Percentiles rank a stretch among this genome's conserved stretches.
These are phyloP conservation scores for Cubamyces sp. DNA, from an alignment of 768 basidiomycete species.

Conservation along the genomic window DNA sequence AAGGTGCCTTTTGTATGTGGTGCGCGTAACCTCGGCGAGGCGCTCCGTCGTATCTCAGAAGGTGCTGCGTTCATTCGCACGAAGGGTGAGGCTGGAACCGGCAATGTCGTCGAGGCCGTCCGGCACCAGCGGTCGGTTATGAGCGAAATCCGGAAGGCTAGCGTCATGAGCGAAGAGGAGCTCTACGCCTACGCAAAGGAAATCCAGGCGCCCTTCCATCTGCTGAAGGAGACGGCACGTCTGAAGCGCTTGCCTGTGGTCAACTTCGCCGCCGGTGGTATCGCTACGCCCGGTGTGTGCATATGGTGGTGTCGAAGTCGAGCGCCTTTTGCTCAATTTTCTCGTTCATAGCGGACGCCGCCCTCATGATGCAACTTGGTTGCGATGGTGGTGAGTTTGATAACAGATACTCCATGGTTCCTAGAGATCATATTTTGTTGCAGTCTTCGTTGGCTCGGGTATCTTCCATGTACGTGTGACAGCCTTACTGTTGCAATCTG, in stretches of 20 bases:
- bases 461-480: slow-evolving; percentile 82
- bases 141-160: slow-evolving; percentile 82
- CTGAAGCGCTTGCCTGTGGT: slow-evolving; percentile 93
- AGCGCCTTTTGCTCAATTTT: slow-evolving; percentile 2
- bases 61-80: slow-evolving; percentile 99
- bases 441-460: slow-evolving; percentile 97
- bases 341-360: slow-evolving; percentile 76
- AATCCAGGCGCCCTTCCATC: slow-evolving; percentile 90
- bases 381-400: slow-evolving; percentile 84
- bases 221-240: slow-evolving; percentile 94
- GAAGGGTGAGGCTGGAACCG: slow-evolving; percentile 91
- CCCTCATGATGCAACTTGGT: slow-evolving; percentile 98
- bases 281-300: slow-evolving; percentile 80
- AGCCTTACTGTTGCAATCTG: slow-evolving; percentile 1
- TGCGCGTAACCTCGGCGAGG: slow-evolving; percentile 93
- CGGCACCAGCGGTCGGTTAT: slow-evolving; percentile 86
- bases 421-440: slow-evolving; percentile 3
- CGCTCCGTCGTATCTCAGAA: slow-evolving; percentile 93
- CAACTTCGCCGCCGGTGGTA: slow-evolving; percentile 94
- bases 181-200: slow-evolving; percentile 93
- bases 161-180: slow-evolving; percentile 93
- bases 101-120: slow-evolving; percentile 93
- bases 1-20: slow-evolving; percentile 98
- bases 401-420: slow-evolving; percentile 10
- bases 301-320: slow-evolving; percentile 20